Evolutionary conservation across 192 early-diverging fungal species (phyloP).

Genomic region (Backusella circina): DNA sequence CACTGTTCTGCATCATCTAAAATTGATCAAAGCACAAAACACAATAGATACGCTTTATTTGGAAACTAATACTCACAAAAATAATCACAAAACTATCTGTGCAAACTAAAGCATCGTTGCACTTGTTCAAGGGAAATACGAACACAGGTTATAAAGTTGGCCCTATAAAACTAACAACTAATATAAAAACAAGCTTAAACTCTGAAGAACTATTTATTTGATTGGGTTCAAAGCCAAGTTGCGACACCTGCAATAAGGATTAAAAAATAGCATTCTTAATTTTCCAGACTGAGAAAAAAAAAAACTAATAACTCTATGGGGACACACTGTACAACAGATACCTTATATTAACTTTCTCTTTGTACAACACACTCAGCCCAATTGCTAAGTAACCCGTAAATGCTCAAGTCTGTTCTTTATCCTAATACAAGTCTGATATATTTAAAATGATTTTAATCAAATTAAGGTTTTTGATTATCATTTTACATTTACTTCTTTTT

Average conservation of each 20-base stretch:
- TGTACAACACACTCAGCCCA: background rate
- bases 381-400: background rate
- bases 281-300: background rate
- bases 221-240: background rate
- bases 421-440: background rate
- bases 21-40: background rate
- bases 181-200: background rate
- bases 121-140: constrained; percentile 1
- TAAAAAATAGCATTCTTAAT: background rate
- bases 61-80: background rate
- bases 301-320: background rate
- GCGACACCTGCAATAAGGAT: background rate
- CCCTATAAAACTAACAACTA: background rate
- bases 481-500: background rate
- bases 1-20: background rate
- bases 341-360: background rate
- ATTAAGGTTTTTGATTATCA: background rate
- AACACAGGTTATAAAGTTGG: background rate
- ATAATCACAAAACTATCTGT: background rate
- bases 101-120: background rate
- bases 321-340: background rate
- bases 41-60: background rate
- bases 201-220: background rate
- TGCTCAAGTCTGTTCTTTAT: background rate
- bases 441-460: background rate